Evolutionary conservation across 176 grass and related monocot genomes (phyloP).

Genomic region (Typha latifolia): DNA sequence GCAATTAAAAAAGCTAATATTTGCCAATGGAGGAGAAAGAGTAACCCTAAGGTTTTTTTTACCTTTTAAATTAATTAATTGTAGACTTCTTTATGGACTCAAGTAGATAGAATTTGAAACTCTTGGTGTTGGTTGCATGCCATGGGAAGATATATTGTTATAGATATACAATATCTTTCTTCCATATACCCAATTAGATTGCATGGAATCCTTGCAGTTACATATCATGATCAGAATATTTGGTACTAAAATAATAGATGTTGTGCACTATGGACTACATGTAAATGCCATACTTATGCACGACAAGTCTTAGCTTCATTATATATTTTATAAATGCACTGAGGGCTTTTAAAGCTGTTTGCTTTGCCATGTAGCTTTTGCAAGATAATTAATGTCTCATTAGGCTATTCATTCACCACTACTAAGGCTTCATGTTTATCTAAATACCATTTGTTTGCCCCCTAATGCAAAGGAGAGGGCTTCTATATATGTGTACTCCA

Average conservation of each 20-base stretch:
- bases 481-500: conserved; percentile 24
- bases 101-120: conserved; percentile 1
- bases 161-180: neutral
- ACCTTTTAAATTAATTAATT: neutral
- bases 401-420: conserved; percentile 23
- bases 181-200: neutral
- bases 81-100: neutral
- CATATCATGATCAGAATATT: neutral
- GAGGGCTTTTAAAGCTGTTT: neutral
- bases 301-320: conserved; percentile 3
- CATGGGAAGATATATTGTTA: neutral
- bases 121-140: neutral
- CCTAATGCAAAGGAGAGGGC: conserved; percentile 1
- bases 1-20: neutral
- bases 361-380: neutral
- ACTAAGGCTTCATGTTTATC: conserved; percentile 17
- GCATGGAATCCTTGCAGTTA: neutral
- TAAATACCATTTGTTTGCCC: neutral
- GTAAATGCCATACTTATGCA: neutral
- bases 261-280: neutral
- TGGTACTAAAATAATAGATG: neutral
- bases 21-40: neutral
- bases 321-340: conserved; percentile 2
- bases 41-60: no score
- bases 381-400: conserved; percentile 10